Percentiles rank a stretch among this genome's conserved stretches.
Evolutionary conservation across 1,284 basidiomycete species (phyloP).

Genomic region (Ganoderma resinaceum): DNA sequence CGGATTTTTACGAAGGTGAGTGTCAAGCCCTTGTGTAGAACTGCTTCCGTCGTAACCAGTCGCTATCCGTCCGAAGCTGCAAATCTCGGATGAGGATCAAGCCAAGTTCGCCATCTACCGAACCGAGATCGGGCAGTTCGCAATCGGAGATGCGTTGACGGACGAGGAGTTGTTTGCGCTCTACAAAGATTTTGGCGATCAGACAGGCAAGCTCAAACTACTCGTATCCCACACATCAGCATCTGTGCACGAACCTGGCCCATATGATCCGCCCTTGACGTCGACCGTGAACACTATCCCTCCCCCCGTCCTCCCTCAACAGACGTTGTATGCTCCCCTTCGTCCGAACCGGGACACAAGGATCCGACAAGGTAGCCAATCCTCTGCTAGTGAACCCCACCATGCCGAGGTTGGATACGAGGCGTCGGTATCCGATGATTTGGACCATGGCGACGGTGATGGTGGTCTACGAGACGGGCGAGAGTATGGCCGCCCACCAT

Average conservation of each 20-base stretch:
- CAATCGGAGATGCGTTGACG: constrained; percentile 73
- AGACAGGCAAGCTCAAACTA: constrained; percentile 81
- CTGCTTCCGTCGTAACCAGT: constrained; percentile 1
- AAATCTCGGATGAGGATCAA: constrained; percentile 86
- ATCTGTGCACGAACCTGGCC: constrained; percentile 57
- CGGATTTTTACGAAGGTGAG: constrained; percentile 83
- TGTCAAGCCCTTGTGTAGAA: neutral
- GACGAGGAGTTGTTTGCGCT: constrained; percentile 75
- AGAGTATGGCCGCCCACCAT: constrained; percentile 45
- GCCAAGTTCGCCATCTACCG: constrained; percentile 81
- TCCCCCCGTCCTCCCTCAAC: constrained; percentile 56
- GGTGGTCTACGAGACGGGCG: constrained; percentile 46
- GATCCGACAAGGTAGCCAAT: constrained; percentile 72
- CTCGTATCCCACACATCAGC: constrained; percentile 73
- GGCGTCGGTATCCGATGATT: constrained; percentile 66
- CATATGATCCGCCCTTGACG: constrained; percentile 45
- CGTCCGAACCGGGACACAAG: constrained; percentile 57
- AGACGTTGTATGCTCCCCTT: constrained; percentile 48
- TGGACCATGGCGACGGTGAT: constrained; percentile 63
- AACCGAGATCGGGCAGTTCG: constrained; percentile 82
- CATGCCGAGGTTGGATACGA: constrained; percentile 67
- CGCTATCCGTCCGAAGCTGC: constrained; percentile 56
- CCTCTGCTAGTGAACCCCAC: constrained; percentile 69
- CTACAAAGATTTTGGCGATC: constrained; percentile 77
- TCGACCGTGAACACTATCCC: constrained; percentile 57